A percentile compares a stretch with the other conserved stretches of the same genome.
phyloP scores from a whole-genome alignment of 1,284 basidiomycete genomes.

The Marasmius oreades region DNA sequence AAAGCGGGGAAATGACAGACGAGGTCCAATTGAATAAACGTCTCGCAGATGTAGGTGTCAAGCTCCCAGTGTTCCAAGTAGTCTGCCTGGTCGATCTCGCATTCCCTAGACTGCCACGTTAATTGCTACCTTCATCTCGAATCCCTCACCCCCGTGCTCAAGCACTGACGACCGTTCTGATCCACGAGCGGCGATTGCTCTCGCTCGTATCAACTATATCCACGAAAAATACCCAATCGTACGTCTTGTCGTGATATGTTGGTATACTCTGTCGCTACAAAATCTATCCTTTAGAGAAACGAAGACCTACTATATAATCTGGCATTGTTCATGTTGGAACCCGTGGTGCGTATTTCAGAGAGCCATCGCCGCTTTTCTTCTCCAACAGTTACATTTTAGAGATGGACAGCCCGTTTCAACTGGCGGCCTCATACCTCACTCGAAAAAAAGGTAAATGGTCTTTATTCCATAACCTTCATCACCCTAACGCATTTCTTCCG shows the following conservation, averaged over 20 bases:
- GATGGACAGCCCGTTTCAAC: conserved; percentile 5
- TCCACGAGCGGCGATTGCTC: conserved; percentile 9
- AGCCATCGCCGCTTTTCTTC: not conserved
- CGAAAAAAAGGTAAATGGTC: not conserved
- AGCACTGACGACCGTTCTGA: conserved; percentile 2
- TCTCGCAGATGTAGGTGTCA: conserved; percentile 6
- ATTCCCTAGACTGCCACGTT: conserved; percentile 4
- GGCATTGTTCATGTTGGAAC: conserved; percentile 8
- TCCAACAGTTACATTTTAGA: not conserved
- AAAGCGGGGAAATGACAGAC: conserved; percentile 3
- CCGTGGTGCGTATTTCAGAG: not conserved
- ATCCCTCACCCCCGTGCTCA: not conserved
- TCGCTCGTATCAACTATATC: conserved; percentile 8
- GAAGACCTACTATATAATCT: conserved; percentile 9
- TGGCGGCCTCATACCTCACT: conserved; percentile 6
- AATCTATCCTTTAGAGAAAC: not conserved
- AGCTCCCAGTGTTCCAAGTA: too few species aligned
- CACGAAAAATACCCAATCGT: conserved; percentile 10
- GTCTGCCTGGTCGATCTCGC: too few species aligned
- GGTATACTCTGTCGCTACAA: not conserved
- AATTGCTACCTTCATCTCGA: conserved; percentile 7
- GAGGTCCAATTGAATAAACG: conserved; percentile 4
- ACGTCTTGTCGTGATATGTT: not conserved
- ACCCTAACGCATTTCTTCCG: not conserved
- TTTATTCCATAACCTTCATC: not conserved